These are phyloP conservation scores for Globisporangium carolinianum DNA, from an alignment of 352 stramenopile genomes.

Conservation along the genomic window DNA sequence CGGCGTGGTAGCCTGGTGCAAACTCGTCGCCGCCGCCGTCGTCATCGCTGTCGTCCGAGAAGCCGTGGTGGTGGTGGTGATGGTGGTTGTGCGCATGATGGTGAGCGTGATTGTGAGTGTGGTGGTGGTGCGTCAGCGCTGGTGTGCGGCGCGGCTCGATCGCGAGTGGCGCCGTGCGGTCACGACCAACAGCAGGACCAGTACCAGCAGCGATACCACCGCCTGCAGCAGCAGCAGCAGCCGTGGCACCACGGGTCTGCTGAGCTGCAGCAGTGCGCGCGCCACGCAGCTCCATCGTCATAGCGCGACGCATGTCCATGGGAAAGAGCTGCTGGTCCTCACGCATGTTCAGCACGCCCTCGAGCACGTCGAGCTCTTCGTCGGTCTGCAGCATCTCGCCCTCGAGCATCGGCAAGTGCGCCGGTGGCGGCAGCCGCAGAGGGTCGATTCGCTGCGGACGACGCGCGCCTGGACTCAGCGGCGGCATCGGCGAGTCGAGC, in stretches of 20 bases:
- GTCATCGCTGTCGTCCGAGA: constrained; percentile 44
- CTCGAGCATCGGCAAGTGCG: constrained; percentile 44
- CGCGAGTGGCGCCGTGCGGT: neutral
- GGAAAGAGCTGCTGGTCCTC: constrained; percentile 55
- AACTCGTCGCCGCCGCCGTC: constrained; percentile 35
- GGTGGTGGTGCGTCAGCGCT: constrained; percentile 15
- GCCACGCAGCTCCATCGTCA: constrained; percentile 28
- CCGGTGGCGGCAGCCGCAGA: constrained; percentile 27
- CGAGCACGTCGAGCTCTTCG: constrained; percentile 61
- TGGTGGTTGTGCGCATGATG: constrained; percentile 19
- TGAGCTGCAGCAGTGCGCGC: constrained; percentile 22
- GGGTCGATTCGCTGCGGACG: constrained; percentile 35
- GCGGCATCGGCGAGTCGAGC: constrained; percentile 16
- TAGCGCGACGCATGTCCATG: constrained; percentile 37
- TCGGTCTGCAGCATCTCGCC: constrained; percentile 55
- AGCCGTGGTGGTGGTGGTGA: constrained; percentile 22
- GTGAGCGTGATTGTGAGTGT: constrained; percentile 16
- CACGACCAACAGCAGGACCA: neutral
- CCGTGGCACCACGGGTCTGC: constrained; percentile 10
- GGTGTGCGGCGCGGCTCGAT: constrained; percentile 11
- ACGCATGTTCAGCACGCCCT: constrained; percentile 56
- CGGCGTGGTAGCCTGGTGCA: constrained; percentile 27
- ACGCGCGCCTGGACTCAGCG: constrained; percentile 28
- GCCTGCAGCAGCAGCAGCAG: constrained; percentile 11
- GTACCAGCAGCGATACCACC: constrained; percentile 9